phyloP scores from a whole-genome alignment of 2,329 filamentous ascomycete genomes.

The Ophiostoma himal-ulmi region DNA sequence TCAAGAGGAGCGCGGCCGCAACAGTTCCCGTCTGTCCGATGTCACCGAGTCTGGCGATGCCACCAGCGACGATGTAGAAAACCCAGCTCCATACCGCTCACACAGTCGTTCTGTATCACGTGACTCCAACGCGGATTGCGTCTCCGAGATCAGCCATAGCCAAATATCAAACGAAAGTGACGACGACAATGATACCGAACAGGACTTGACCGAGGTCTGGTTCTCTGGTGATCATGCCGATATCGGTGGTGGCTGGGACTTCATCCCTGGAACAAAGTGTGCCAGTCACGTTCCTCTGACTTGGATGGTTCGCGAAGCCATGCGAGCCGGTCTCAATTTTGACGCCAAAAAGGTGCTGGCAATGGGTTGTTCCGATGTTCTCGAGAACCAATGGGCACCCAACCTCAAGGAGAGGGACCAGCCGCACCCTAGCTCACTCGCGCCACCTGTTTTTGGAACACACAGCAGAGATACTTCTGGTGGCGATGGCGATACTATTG shows the following conservation, averaged over 20 bases:
- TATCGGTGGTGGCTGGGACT: conserved; percentile 67
- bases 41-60: background rate
- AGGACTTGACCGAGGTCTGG: conserved; percentile 76
- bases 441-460: background rate
- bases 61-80: background rate
- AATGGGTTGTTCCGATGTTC: conserved; percentile 53
- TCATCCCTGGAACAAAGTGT: conserved; percentile 51
- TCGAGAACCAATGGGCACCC: conserved; percentile 31
- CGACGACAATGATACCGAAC: conserved; percentile 46
- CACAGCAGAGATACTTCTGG: background rate
- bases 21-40: background rate
- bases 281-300: conserved; percentile 59
- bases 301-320: conserved; percentile 59
- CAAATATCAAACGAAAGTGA: conserved; percentile 29
- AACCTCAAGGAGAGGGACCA: conserved; percentile 3
- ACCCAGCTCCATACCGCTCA: background rate
- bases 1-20: background rate
- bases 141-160: background rate
- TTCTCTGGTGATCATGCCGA: conserved; percentile 76
- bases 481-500: background rate
- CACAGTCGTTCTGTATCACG: background rate
- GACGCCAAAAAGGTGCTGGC: conserved; percentile 62
- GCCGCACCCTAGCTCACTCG: background rate
- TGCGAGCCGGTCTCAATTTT: conserved; percentile 61
- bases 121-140: background rate